Conservation (phyloP, 371 early-diverging fungal genomes). For the Dichotomocladium elegans region DNA sequence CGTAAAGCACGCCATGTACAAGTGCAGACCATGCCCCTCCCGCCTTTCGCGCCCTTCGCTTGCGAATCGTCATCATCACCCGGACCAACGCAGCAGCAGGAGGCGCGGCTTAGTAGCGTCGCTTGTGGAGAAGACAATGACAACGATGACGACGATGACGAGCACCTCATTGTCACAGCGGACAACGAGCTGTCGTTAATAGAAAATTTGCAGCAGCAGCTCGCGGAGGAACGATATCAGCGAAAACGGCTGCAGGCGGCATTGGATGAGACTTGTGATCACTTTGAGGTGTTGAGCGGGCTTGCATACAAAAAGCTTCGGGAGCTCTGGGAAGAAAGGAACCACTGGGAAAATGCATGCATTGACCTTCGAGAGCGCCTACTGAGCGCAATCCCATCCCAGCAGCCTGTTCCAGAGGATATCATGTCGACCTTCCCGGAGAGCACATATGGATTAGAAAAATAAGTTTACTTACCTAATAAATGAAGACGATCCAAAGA, state of each 20-base stretch:
- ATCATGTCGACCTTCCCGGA: neutral
- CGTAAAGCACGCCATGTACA: conserved; percentile 36
- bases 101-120: neutral
- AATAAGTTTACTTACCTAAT: too few species aligned
- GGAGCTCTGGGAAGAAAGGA: conserved; percentile 52
- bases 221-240: conserved; percentile 25
- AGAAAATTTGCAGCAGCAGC: conserved; percentile 22
- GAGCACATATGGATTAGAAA: neutral
- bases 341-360: conserved; percentile 43
- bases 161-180: neutral
- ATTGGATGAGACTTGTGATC: conserved; percentile 51
- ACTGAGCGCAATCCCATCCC: neutral
- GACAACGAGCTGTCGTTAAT: neutral
- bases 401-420: neutral
- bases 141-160: neutral
- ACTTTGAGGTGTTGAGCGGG: conserved; percentile 55
- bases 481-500: too few species aligned
- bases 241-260: conserved; percentile 41
- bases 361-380: conserved; percentile 31
- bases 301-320: conserved; percentile 56
- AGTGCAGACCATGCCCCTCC: conserved; percentile 28
- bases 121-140: neutral
- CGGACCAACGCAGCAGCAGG: neutral
- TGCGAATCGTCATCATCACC: neutral
- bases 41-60: neutral